These are phyloP conservation scores for Jimgerdemannia lactiflua DNA, from an alignment of 192 early-diverging fungal genomes.

Conservation along the genomic window DNA sequence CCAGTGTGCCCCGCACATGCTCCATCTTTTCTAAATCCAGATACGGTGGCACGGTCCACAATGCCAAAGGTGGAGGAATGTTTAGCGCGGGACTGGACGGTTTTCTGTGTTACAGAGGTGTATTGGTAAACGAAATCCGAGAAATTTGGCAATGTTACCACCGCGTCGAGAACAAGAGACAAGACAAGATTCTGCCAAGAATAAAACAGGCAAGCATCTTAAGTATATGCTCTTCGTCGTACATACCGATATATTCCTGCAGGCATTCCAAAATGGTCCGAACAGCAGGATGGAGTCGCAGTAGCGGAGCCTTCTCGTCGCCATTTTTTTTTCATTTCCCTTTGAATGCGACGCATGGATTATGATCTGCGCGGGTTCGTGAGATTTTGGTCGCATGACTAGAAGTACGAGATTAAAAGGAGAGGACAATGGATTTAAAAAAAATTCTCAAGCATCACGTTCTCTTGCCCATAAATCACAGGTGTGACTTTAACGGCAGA, in stretches of 20 bases:
- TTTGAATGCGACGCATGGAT: background rate
- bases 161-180: background rate
- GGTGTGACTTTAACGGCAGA: background rate
- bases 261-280: background rate
- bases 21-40: background rate
- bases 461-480: background rate
- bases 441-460: background rate
- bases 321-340: background rate
- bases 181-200: too few relatives aligned
- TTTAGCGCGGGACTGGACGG: background rate
- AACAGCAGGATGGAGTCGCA: background rate
- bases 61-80: background rate
- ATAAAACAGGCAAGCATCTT: background rate
- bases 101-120: background rate
- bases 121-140: background rate
- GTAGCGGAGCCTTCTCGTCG: background rate
- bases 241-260: background rate
- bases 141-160: too few relatives aligned
- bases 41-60: background rate
- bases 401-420: too few relatives aligned
- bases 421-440: too few relatives aligned
- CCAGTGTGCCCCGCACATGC: background rate
- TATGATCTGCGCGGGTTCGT: too few relatives aligned
- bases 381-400: too few relatives aligned
- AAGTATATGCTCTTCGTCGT: background rate